These are phyloP conservation scores for Colletotrichum gloeosporioides DNA, from an alignment of 2,329 filamentous ascomycete species.

Conservation along the genomic window DNA sequence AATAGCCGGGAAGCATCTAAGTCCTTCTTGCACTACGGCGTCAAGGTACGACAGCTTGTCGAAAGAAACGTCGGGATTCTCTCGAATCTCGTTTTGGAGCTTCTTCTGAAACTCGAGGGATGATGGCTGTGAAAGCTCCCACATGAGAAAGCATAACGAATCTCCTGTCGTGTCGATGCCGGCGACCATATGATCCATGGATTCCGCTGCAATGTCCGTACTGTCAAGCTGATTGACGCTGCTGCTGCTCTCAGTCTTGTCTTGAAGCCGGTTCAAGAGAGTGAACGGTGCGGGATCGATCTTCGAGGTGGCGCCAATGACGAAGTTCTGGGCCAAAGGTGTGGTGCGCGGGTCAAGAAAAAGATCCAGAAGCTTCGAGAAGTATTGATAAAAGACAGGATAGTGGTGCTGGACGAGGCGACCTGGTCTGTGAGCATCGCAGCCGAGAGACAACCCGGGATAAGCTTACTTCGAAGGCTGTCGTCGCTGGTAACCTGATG, in stretches of 20 bases:
- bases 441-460: not conserved
- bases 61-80: slow-evolving; percentile 41
- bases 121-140: slow-evolving; percentile 68
- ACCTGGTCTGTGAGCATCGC: slow-evolving; percentile 41
- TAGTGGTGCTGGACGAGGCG: slow-evolving; percentile 64
- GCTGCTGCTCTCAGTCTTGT: slow-evolving; percentile 43
- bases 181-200: slow-evolving; percentile 73
- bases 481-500: slow-evolving; percentile 71
- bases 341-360: slow-evolving; percentile 62
- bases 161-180: slow-evolving; percentile 77
- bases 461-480: slow-evolving; percentile 64
- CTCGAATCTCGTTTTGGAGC: slow-evolving; percentile 57
- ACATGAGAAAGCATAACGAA: slow-evolving; percentile 72
- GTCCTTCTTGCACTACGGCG: slow-evolving; percentile 65
- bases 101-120: slow-evolving; percentile 54
- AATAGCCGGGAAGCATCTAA: slow-evolving; percentile 67
- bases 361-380: slow-evolving; percentile 50
- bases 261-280: slow-evolving; percentile 62
- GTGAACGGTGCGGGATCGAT: slow-evolving; percentile 57
- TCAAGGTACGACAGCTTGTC: slow-evolving; percentile 65
- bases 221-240: slow-evolving; percentile 56
- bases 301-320: slow-evolving; percentile 55
- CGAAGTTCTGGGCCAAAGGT: slow-evolving; percentile 64
- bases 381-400: slow-evolving; percentile 54
- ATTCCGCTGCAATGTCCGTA: slow-evolving; percentile 69